Evolutionary conservation across 1,284 basidiomycete species (phyloP).

Genomic region (Microbotryum silenes-acaulis): DNA sequence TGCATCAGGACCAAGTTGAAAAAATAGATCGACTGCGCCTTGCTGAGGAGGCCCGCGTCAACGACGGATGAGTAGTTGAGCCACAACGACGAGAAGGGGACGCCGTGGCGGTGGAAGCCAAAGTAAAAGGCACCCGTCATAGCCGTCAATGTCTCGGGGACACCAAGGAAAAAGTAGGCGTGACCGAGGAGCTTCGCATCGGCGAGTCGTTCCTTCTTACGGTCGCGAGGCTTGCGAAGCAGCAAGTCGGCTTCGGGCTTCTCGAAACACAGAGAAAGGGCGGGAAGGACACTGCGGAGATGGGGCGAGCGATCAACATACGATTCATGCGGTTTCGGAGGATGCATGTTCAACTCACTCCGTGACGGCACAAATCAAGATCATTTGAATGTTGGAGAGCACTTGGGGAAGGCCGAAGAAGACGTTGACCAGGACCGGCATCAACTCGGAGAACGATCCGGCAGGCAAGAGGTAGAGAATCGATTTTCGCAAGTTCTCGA

Average conservation of each 20-base stretch:
- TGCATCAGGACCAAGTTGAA: constrained; percentile 55
- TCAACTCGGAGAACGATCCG: constrained; percentile 57
- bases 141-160: constrained; percentile 51
- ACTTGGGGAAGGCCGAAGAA: constrained; percentile 50
- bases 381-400: constrained; percentile 49
- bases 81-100: constrained; percentile 51
- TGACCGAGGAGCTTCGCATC: constrained; percentile 52
- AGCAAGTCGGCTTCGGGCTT: constrained; percentile 51
- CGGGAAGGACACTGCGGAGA: constrained; percentile 52
- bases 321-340: constrained; percentile 9
- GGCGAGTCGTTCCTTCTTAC: constrained; percentile 48
- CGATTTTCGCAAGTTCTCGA: constrained; percentile 57
- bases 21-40: constrained; percentile 48
- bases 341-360: constrained; percentile 2
- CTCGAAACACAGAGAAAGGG: constrained; percentile 53
- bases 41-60: constrained; percentile 40
- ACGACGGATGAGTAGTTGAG: constrained; percentile 48
- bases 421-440: constrained; percentile 55
- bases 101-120: constrained; percentile 42
- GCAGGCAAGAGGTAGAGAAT: constrained; percentile 31
- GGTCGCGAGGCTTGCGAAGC: constrained; percentile 58
- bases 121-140: constrained; percentile 47
- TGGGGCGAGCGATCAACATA: constrained; percentile 43
- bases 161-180: constrained; percentile 57
- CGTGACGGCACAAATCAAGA: no score